phyloP scores from a whole-genome alignment of 2,329 filamentous ascomycete species.

The Coniochaeta hoffmannii region DNA sequence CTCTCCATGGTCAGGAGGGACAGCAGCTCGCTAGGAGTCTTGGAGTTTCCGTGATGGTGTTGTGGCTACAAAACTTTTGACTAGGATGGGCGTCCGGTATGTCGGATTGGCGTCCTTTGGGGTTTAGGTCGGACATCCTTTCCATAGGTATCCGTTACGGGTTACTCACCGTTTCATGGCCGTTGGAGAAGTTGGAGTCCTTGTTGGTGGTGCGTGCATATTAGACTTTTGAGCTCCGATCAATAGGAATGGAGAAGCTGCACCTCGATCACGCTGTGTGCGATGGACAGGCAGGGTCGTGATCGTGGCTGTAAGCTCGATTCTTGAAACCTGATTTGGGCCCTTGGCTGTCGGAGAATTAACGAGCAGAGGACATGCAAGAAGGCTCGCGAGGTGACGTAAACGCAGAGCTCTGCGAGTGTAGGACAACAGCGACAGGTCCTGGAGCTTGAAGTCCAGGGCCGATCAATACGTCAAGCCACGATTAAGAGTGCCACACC shows the following conservation, averaged over 20 bases:
- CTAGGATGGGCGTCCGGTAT: not conserved
- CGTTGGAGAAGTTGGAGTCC: not conserved
- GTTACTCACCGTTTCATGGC: not conserved
- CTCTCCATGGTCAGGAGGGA: not conserved
- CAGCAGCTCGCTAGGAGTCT: not conserved
- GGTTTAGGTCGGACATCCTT: not conserved
- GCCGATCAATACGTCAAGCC: not conserved
- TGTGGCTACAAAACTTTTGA: not conserved
- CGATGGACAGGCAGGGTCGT: not conserved
- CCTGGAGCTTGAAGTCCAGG: not conserved
- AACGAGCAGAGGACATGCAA: not conserved
- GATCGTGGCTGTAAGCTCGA: not conserved
- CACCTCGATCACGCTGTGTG: not conserved
- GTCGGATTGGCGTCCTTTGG: not conserved
- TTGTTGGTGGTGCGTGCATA: not conserved
- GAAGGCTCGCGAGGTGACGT: not conserved
- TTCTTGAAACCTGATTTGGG: not conserved
- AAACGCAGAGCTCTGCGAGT: not conserved
- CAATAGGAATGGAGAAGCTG: not conserved
- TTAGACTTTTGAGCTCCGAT: not conserved
- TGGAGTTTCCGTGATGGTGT: not conserved
- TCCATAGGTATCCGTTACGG: not conserved
- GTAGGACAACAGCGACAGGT: not conserved
- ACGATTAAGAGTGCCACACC: not conserved
- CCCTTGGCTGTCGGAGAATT: not conserved